Base-by-base conservation (phyloP, 2,329 filamentous ascomycete species). In the Cercospora nicotianae region DNA sequence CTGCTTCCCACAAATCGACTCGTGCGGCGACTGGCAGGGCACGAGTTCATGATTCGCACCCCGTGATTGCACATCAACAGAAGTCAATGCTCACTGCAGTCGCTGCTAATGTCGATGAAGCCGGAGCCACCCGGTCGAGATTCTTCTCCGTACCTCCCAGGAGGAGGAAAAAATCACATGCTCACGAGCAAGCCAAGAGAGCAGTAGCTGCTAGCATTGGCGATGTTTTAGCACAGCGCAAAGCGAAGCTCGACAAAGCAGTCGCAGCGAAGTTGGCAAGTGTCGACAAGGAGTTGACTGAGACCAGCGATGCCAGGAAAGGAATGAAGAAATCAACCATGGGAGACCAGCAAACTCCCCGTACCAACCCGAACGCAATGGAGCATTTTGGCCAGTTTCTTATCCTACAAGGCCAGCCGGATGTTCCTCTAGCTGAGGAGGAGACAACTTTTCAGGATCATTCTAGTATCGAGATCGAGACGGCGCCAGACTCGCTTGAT, bases 361-460 rank as follows among this genome's bases (percentile, higher is more conserved):
- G 33, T 20, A 42, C 42, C 20, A 63, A 31, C 18, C 28, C 30
- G 20, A 42, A 64, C 10, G 62, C 51, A 8, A 64, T 64, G 62
- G 51, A 31, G 33, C 48, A 63, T 53, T 63, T 64, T 23, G 62
- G 51, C 18, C 48, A 64, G 18, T 64, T 59, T 33, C 62, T 64
- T 4, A 28, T 33, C 5, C 20, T 64, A 31, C 48, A 64, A 6
- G 62, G 62, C 33, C 62, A 64, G 51, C 13, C 62, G 9, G 23
- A 36, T 18, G 10, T 33, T 30, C 28, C 60, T 1, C 26, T n/a
- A 33, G n/a, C 20, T 16, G 45, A 36, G 30, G 10, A n/a, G n/a
- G 28, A 36, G 16, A 16, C 8, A 0, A 13, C 23, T 55, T 23
- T 3, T 4, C 20, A 23, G 8, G 48, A 55, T 3, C 2, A 3